A percentile compares a stretch with the other conserved stretches of the same genome.
Evolutionary conservation across 2,329 filamentous ascomycete genomes (phyloP).

Genomic region (Colletotrichum sidae): DNA sequence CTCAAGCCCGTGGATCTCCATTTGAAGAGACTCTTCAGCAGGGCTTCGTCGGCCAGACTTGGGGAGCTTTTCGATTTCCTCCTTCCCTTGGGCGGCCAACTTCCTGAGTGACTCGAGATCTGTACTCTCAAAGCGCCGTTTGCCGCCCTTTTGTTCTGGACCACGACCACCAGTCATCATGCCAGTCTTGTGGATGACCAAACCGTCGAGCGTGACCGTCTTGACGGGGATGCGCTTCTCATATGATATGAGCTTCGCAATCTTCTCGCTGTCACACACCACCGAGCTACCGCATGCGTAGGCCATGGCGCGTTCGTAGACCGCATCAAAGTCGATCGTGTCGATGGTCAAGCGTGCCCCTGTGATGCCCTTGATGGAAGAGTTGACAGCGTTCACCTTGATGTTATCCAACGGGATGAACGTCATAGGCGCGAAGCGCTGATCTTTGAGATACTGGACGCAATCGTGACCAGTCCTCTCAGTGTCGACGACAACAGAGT

Average conservation of each 20-base stretch:
- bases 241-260: conserved; percentile 92
- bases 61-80: conserved; percentile 83
- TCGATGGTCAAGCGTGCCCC: conserved; percentile 92
- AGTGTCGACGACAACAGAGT: conserved; percentile 93
- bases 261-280: conserved; percentile 87
- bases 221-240: conserved; percentile 88
- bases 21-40: conserved; percentile 84
- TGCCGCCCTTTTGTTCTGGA: conserved; percentile 77
- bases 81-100: conserved; percentile 78
- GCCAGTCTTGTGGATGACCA: conserved; percentile 95
- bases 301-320: conserved; percentile 90
- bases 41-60: conserved; percentile 79
- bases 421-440: conserved; percentile 86
- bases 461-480: conserved; percentile 95
- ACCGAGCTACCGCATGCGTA: conserved; percentile 96
- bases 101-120: conserved; percentile 88
- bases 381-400: conserved; percentile 91
- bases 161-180: conserved; percentile 96
- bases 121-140: conserved; percentile 88
- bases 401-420: conserved; percentile 98
- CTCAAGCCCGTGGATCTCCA: conserved; percentile 83
- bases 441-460: conserved; percentile 92
- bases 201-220: conserved; percentile 94
- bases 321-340: conserved; percentile 91
- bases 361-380: conserved; percentile 88